Evolutionary conservation across 2,329 filamentous ascomycete genomes (phyloP).

Genomic region (Ophiocordyceps australis): DNA sequence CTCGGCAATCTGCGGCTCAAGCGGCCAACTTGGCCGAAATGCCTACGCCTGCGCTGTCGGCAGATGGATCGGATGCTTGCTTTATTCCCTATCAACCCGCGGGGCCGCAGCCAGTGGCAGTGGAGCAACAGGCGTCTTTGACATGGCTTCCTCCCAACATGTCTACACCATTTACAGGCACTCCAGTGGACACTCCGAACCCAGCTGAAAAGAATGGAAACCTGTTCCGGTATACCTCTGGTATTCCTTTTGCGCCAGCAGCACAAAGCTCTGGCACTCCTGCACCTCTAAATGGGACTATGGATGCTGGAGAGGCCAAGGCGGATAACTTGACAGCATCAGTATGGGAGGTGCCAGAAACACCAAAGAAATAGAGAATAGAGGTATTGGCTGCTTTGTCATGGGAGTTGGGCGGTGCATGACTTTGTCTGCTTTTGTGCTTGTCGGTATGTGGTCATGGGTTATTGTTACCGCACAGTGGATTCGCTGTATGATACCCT

Average conservation of each 20-base stretch:
- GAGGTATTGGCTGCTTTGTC: neutral
- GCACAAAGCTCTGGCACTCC: constrained; percentile 3
- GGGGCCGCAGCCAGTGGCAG: constrained; percentile 22
- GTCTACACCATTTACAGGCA: constrained; percentile 14
- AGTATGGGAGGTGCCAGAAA: constrained; percentile 11
- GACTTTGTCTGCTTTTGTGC: neutral
- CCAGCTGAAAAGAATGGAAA: constrained; percentile 14
- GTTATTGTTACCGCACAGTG: neutral
- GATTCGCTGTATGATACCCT: constrained; percentile 2
- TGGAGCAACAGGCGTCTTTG: constrained; percentile 20
- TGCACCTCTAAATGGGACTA: neutral
- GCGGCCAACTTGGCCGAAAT: no score
- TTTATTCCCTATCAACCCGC: constrained; percentile 38
- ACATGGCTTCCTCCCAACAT: constrained; percentile 33
- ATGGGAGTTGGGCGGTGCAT: neutral
- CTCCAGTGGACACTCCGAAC: constrained; percentile 14
- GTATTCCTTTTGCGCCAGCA: constrained; percentile 27
- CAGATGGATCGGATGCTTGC: no score
- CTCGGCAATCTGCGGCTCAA: constrained; percentile 6
- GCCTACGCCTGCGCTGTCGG: no score
- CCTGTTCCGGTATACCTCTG: constrained; percentile 19
- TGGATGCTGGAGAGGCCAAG: neutral
- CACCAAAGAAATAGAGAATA: constrained; percentile 8
- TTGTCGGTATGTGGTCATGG: neutral
- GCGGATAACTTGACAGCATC: neutral